Evolutionary conservation across 306 rosid species (phyloP).

Genomic region (Prunus kanzakura): DNA sequence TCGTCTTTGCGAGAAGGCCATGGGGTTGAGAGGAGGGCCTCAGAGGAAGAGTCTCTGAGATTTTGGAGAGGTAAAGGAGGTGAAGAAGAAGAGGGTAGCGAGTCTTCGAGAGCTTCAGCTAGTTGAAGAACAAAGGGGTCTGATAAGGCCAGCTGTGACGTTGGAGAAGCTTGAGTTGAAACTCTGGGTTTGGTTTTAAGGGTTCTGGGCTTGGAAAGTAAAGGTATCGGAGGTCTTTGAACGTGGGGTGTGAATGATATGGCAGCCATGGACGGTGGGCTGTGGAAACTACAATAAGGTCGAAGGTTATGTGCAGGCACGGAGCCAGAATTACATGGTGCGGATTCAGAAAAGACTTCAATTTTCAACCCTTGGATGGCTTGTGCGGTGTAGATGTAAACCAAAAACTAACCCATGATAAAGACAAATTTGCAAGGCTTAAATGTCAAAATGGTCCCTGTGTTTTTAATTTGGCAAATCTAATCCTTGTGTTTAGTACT

Average conservation of each 20-base stretch:
- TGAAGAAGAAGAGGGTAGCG: conserved; percentile 38
- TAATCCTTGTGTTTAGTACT: too few relatives aligned
- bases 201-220: conserved; percentile 13
- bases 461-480: too few relatives aligned
- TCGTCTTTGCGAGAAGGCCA: conserved; percentile 95
- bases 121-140: conserved; percentile 88
- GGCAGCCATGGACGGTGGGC: conserved; percentile 38
- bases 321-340: too few relatives aligned
- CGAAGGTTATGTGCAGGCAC: too few relatives aligned
- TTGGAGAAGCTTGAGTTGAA: conserved; percentile 33
- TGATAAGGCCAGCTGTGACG: conserved; percentile 36
- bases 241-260: conserved; percentile 42
- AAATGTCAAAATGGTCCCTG: too few relatives aligned
- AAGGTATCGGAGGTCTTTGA: conserved; percentile 30
- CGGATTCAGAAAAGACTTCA: too few relatives aligned
- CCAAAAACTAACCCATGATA: too few relatives aligned
- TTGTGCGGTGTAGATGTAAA: too few relatives aligned
- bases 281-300: not conserved
- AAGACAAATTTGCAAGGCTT: too few relatives aligned
- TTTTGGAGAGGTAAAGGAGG: conserved; percentile 54
- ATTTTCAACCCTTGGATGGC: too few relatives aligned
- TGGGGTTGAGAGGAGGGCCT: conserved; percentile 67
- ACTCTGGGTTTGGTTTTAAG: conserved; percentile 30
- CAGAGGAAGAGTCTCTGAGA: conserved; percentile 57
- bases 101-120: conserved; percentile 88